Evolutionary conservation across 768 basidiomycete genomes (phyloP).

Genomic region (Xerocomus spinulosus): DNA sequence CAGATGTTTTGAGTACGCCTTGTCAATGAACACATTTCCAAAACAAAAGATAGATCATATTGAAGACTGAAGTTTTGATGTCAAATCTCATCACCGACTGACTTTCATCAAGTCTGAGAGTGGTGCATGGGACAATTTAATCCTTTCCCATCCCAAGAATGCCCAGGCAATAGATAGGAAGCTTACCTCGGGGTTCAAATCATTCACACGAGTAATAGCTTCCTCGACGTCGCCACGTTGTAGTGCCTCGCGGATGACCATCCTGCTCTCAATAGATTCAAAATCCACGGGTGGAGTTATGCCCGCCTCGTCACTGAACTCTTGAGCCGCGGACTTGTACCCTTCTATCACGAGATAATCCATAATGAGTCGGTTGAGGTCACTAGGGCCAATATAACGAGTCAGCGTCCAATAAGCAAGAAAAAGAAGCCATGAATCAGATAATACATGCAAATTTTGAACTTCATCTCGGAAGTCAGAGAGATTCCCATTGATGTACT

Average conservation of each 20-base stretch:
- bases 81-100: slow-evolving; percentile 74
- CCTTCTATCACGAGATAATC: slow-evolving; percentile 98
- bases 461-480: slow-evolving; percentile 76
- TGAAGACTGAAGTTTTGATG: slow-evolving; percentile 94
- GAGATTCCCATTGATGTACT: slow-evolving; percentile 97
- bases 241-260: slow-evolving; percentile 90
- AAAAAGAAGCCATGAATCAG: slow-evolving; percentile 48
- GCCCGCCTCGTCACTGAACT: slow-evolving; percentile 87
- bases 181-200: slow-evolving; percentile 94
- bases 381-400: slow-evolving; percentile 49
- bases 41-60: slow-evolving; percentile 58
- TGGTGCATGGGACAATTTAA: slow-evolving; percentile 98
- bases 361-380: slow-evolving; percentile 91
- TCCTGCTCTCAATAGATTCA: slow-evolving; percentile 88
- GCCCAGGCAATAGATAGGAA: slow-evolving; percentile 4
- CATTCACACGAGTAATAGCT: slow-evolving; percentile 93
- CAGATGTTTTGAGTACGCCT: slow-evolving; percentile 15
- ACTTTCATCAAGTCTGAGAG: slow-evolving; percentile 75
- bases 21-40: not conserved
- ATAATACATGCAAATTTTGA: slow-evolving; percentile 81
- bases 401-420: slow-evolving; percentile 16
- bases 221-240: slow-evolving; percentile 94
- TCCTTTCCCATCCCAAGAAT: slow-evolving; percentile 46
- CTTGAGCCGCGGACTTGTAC: slow-evolving; percentile 92
- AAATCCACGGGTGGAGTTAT: slow-evolving; percentile 77